Evolutionary conservation across 1,284 basidiomycete genomes (phyloP).

Genomic region (Chondrostereum purpureum): DNA sequence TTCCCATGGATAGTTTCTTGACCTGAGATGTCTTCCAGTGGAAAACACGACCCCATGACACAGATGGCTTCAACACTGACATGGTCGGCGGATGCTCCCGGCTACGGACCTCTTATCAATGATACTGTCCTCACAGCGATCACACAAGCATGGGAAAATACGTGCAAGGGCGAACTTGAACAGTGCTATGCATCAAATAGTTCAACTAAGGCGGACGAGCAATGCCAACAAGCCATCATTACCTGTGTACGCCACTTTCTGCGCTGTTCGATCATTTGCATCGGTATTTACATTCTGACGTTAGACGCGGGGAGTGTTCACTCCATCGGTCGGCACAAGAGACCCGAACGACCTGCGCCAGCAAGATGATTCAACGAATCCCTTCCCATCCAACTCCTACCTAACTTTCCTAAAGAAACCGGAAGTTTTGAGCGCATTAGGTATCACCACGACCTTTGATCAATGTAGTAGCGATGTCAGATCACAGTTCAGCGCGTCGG

Average conservation of each 20-base stretch:
- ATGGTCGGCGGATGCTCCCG: conserved; percentile 31
- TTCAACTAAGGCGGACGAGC: neutral
- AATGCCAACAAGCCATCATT: neutral
- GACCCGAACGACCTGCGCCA: neutral
- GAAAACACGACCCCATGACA: conserved; percentile 33
- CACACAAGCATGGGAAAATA: conserved; percentile 25
- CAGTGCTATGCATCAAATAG: conserved; percentile 13
- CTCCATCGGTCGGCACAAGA: neutral
- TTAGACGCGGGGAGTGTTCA: neutral
- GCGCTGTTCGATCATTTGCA: neutral
- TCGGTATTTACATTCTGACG: too few relatives aligned
- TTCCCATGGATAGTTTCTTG: neutral
- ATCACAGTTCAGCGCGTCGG: neutral
- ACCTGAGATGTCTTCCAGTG: conserved; percentile 17
- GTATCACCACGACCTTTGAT: neutral
- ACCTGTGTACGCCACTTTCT: neutral
- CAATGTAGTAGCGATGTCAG: neutral
- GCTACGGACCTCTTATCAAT: conserved; percentile 30
- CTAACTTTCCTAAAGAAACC: neutral
- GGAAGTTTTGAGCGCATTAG: neutral
- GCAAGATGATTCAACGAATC: neutral
- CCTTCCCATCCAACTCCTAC: neutral
- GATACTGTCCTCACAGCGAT: conserved; percentile 25
- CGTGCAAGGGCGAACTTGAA: conserved; percentile 24
- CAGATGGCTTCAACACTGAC: conserved; percentile 31